Conservation (phyloP, 257 asterid species). For the Solanum chmielewskii region DNA sequence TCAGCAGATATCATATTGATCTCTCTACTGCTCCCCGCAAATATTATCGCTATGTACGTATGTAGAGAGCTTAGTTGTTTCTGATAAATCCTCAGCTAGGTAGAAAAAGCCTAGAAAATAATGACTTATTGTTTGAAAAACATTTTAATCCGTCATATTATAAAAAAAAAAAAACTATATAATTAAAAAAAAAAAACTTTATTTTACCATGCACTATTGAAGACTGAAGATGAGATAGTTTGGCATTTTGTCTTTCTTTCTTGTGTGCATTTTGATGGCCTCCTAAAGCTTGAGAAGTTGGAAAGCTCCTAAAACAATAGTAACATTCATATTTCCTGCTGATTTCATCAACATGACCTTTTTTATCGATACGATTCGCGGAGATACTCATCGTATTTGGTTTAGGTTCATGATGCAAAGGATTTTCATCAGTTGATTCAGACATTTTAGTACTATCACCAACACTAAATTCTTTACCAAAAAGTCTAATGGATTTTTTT, state of each 20-base stretch:
- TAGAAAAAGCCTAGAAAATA: background rate
- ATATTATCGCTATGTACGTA: no score
- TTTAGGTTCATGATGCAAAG: background rate
- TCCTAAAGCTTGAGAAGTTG: constrained; percentile 89
- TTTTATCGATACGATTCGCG: background rate
- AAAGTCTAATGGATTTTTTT: constrained; percentile 53
- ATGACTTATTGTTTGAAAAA: background rate
- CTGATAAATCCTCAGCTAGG: no score
- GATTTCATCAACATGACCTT: background rate
- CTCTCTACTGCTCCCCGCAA: no score
- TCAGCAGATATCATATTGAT: no score
- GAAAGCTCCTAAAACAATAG: constrained; percentile 74
- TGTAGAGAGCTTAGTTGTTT: no score
- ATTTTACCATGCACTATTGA: constrained; percentile 31
- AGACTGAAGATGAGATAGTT: constrained; percentile 55
- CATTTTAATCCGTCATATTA: background rate
- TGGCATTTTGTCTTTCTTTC: constrained; percentile 77
- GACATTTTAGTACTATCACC: background rate
- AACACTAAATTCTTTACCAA: constrained; percentile 52
- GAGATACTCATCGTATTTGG: background rate
- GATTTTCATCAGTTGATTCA: background rate
- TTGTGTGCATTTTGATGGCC: constrained; percentile 97
- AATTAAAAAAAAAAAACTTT: no score
- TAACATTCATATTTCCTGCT: constrained; percentile 63
- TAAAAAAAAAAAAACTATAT: background rate